These are phyloP conservation scores for Alternaria angustiovoidea DNA, from an alignment of 2,329 filamentous ascomycete species.

Conservation along the genomic window DNA sequence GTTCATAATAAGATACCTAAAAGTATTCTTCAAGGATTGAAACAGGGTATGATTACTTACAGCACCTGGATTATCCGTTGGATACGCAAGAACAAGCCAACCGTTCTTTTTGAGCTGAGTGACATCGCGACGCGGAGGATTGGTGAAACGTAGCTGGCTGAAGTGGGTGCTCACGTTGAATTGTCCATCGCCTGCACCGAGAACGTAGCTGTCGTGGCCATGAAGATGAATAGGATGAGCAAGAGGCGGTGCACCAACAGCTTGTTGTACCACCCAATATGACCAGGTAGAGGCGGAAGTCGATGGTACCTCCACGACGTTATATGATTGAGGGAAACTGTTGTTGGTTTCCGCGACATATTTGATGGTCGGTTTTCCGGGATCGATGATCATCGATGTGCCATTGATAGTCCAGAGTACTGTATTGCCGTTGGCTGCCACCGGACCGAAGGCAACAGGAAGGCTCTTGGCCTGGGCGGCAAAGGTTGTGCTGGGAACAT, in stretches of 20 bases:
- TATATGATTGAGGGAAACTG: slow-evolving; percentile 51
- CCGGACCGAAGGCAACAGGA: slow-evolving; percentile 42
- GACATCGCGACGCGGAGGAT: slow-evolving; percentile 49
- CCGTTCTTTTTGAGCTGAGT: slow-evolving; percentile 39
- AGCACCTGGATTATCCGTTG: slow-evolving; percentile 60
- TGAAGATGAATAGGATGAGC: slow-evolving; percentile 45
- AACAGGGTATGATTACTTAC: background rate
- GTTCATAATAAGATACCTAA: background rate
- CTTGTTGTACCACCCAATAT: slow-evolving; percentile 59
- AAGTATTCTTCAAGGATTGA: background rate
- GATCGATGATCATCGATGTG: slow-evolving; percentile 58
- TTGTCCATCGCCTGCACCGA: slow-evolving; percentile 45
- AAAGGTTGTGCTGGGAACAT: slow-evolving; percentile 43
- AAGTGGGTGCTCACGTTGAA: slow-evolving; percentile 23
- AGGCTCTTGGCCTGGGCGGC: slow-evolving; percentile 35
- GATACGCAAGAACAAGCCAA: slow-evolving; percentile 61
- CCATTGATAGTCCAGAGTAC: slow-evolving; percentile 53
- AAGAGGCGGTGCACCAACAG: slow-evolving; percentile 46
- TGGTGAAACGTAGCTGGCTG: slow-evolving; percentile 42
- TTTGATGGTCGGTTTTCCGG: slow-evolving; percentile 57
- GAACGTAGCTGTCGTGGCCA: slow-evolving; percentile 36
- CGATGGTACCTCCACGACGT: slow-evolving; percentile 53
- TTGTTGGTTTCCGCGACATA: slow-evolving; percentile 54
- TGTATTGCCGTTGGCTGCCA: slow-evolving; percentile 33
- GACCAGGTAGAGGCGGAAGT: slow-evolving; percentile 46